Base-by-base conservation (phyloP, 1,139 yeast genomes). In the Magnusiomyces ingens region DNA sequence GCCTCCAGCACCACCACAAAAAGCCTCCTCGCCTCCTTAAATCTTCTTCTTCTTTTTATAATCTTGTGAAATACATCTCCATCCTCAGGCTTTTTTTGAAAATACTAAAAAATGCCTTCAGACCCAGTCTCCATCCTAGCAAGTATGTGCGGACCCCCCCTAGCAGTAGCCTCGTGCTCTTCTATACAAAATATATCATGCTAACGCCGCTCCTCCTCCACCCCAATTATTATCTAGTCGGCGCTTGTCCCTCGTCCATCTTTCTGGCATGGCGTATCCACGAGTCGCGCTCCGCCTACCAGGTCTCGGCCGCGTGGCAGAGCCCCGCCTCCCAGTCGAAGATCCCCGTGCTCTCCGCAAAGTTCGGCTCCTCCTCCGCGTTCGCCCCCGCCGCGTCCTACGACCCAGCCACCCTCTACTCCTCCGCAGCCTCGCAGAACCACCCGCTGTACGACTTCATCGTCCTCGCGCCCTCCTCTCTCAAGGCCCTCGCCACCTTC, bases 381-480 rank as follows among this genome's bases (percentile, higher is more conserved):
- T 55, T 53, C 48, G 32, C 52, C n/a, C 55, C 53, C 40, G 37
- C 50, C 43, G 46, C 48, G 38, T 41, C 53, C 12, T 50, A 54
- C 49, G 52, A 55, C 36, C 46, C 57, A 18, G 44, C 47, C n/a
- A 41, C 48, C 40, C 54, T 35, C 47, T 47, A 43, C 52, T 51
- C 26, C 49, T 22, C 49, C 17, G 21, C 36, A 50, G 47, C 47
- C 50, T 42, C 32, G 48, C 45, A 42, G 21, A 46, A 49, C 47
- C 54, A 12, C 32, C 32, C 32, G 8, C 8, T 26, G 8, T 64
- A 60, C 44, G 68, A 66, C 48, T 58, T 59, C 12, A 61, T 69
- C 12, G 45, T 69, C n/a, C 55, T 68, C 26, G 62, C 67, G 26
- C 57, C 68, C 3, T 53, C 65, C 11, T 59, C 64, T 8, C 60